phyloP scores from a whole-genome alignment of 441 rosid species.

The Brassica balearica region DNA sequence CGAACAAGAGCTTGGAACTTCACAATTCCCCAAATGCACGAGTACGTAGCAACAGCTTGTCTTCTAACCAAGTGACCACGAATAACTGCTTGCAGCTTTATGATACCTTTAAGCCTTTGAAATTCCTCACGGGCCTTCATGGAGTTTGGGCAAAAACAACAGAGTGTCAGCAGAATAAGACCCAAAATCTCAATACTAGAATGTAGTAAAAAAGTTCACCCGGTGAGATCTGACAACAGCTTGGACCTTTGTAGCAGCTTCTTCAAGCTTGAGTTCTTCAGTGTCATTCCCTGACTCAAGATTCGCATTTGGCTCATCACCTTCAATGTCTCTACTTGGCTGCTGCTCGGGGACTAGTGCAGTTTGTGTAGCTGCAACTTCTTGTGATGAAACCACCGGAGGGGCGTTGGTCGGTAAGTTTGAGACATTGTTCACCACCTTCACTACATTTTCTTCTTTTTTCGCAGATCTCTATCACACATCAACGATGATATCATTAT shows the following conservation, averaged over 20 bases:
- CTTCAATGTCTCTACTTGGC: conserved; percentile 46
- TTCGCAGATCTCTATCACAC: conserved; percentile 49
- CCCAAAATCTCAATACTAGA: background rate
- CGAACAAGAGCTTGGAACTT: conserved; percentile 64
- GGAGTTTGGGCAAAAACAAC: conserved; percentile 26
- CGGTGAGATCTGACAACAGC: conserved; percentile 80
- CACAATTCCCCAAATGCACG: conserved; percentile 59
- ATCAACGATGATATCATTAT: conserved; percentile 13
- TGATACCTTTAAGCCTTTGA: conserved; percentile 61
- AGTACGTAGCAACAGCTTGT: conserved; percentile 75
- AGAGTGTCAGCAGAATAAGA: conserved; percentile 5
- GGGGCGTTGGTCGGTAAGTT: conserved; percentile 42
- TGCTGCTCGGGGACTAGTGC: conserved; percentile 41
- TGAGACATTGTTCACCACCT: conserved; percentile 51
- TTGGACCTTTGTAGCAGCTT: conserved; percentile 73
- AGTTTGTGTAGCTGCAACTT: conserved; percentile 42
- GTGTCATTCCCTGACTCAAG: conserved; percentile 50
- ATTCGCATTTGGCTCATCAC: conserved; percentile 22
- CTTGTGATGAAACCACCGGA: conserved; percentile 37
- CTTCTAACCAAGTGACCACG: conserved; percentile 76
- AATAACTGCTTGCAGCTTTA: conserved; percentile 65
- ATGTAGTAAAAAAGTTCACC: conserved; percentile 53
- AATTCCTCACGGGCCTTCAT: conserved; percentile 52
- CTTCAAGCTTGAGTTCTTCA: conserved; percentile 55
- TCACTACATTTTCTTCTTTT: conserved; percentile 48